Evolutionary conservation across 1,284 basidiomycete genomes (phyloP).

Genomic region (Cerrena zonata): DNA sequence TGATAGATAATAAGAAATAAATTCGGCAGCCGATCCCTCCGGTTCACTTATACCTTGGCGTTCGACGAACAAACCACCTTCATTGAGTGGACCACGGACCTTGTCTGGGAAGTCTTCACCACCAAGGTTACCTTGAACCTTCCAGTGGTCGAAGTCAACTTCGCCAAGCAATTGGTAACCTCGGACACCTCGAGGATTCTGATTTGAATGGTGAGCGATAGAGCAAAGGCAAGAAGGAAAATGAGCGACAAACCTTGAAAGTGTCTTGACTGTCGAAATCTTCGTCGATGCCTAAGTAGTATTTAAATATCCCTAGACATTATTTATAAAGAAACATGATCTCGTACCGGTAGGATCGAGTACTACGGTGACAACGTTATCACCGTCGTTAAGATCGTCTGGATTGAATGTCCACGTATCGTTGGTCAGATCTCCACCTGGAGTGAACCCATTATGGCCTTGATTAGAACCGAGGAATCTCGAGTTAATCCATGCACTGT

Average conservation of each 20-base stretch:
- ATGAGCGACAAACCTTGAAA: conserved; percentile 18
- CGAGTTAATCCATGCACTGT: conserved; percentile 40
- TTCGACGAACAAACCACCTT: conserved; percentile 48
- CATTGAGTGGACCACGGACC: conserved; percentile 43
- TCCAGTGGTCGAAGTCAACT: conserved; percentile 39
- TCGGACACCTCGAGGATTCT: conserved; percentile 44
- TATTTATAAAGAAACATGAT: neutral
- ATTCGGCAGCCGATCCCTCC: too few relatives aligned
- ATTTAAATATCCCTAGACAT: neutral
- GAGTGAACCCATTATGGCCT: conserved; percentile 23
- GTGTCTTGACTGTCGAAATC: conserved; percentile 21
- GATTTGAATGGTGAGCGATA: conserved; percentile 7
- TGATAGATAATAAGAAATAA: neutral
- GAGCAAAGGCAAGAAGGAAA: conserved; percentile 16
- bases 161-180: conserved; percentile 36
- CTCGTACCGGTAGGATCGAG: conserved; percentile 28
- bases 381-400: conserved; percentile 25
- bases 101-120: conserved; percentile 33
- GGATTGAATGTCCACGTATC: conserved; percentile 23
- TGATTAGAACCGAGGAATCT: conserved; percentile 40
- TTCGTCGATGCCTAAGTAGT: conserved; percentile 16
- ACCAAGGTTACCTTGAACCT: conserved; percentile 42
- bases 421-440: conserved; percentile 18
- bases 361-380: conserved; percentile 31
- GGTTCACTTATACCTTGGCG: conserved; percentile 34